Evolutionary conservation across 805 yeast genomes (phyloP).

Genomic region (Spencermartinsiella europaea): DNA sequence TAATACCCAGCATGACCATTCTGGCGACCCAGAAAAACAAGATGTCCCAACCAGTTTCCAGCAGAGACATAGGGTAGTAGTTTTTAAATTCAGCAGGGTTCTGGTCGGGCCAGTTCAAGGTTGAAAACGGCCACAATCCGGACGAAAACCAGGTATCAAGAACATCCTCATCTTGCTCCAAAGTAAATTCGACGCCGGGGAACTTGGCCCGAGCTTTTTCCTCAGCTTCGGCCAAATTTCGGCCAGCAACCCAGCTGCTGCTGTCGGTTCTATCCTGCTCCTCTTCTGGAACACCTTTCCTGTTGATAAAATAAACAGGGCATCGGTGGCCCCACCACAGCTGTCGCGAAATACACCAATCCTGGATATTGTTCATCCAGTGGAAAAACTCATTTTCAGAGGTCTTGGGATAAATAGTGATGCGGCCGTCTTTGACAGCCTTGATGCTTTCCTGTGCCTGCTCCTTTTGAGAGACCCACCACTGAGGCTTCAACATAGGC

Average conservation of each 20-base stretch:
- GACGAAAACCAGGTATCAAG: conserved; percentile 99
- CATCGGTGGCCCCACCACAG: conserved; percentile 98
- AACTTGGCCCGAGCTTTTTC: conserved; percentile 72
- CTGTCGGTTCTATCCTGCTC: conserved; percentile 61
- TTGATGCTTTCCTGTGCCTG: conserved; percentile 85
- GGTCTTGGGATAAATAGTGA: conserved; percentile 78
- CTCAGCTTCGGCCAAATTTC: conserved; percentile 75
- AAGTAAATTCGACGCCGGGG: conserved; percentile 61
- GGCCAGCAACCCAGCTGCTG: conserved; percentile 81
- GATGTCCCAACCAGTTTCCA: conserved; percentile 99
- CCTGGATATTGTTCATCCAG: conserved; percentile 95
- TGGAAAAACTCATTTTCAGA: conserved; percentile 91
- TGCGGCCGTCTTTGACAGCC: conserved; percentile 77
- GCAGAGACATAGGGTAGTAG: conserved; percentile 86
- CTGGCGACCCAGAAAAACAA: conserved; percentile 98
- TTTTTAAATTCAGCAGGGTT: conserved; percentile 64
- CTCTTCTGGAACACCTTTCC: conserved; percentile 59
- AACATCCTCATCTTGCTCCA: conserved; percentile 96
- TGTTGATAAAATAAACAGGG: conserved; percentile 83
- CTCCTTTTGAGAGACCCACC: conserved; percentile 94
- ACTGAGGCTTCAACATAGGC: conserved; percentile 95
- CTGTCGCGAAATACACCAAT: conserved; percentile 98
- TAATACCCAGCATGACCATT: conserved; percentile 88
- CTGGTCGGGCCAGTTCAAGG: conserved; percentile 86
- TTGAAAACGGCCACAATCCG: conserved; percentile 96